Evolutionary conservation across 2,329 filamentous ascomycete species (phyloP), one percentile per base, ranked within the genome.

Genomic region (Sporothrix pseudoabietina): DNA sequence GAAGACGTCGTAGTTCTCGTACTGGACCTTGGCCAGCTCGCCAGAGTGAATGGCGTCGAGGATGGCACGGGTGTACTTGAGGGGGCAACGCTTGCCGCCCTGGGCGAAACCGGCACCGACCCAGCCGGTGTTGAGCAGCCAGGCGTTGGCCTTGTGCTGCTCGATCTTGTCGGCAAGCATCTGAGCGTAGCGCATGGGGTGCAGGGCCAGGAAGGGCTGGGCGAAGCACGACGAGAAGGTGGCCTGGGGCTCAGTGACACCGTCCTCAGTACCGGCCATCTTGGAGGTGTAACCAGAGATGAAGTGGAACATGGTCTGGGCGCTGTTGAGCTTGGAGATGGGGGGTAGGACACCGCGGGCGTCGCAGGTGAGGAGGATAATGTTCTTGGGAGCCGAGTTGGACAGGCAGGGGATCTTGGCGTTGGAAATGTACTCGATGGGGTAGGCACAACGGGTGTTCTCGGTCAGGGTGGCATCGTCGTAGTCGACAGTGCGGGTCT

Each of bases 281-380:
- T 99, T 99, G 81, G 95, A 98, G 77, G 96, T 99, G 89, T 99
- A 99, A 79, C 96, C 96, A 22, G 93, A 97, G 85, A 99, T 99
- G 90, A 99, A 99, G 89, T 99, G 96, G 91, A 98, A 99, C 95
- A 99, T 98, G 83, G 94, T 97, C 87, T 98, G 96, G 80, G 93
- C 90, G 77, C 92, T 89, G 87, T 92, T 90, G 82, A 99, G 92
- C 88, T 98, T 98, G 80, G 94, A 98, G 85, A 99, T 98, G 68
- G 96, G 96, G 73, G 96, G 96, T 73, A 99, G 90, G 69, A 99
- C 96, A 87, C 96, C 96, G 78, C 96, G 94, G 75, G 96, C 96
- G 80, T 99, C 96, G 86, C 96, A 99, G 76, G 96, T 99, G 79
- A 99, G 91, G 78, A 99, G 92, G 81, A 99, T 93, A 84, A 99